Evolutionary conservation across 2,329 filamentous ascomycete genomes (phyloP), one percentile per base, ranked within the genome.

Genomic region (Huntiella bhutanensis): DNA sequence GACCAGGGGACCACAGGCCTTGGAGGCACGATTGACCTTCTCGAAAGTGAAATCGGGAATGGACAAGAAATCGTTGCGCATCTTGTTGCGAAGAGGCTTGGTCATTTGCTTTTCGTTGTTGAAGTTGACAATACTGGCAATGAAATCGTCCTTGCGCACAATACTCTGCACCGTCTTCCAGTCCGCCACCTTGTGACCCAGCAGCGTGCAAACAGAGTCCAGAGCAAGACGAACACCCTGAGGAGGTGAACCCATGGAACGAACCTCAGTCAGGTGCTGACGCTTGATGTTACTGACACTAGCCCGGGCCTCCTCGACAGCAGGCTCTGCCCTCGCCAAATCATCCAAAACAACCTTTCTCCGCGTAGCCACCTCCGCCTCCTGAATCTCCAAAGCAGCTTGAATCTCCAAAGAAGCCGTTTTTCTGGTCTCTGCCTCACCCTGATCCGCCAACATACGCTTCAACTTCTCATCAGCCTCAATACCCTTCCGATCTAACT

Each of bases 211-310:
- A 4, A 98, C 92, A n/a, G 91, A 84, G 59, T 96, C 88, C 49
- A 98, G 71, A 2, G 91, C 85, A 54, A 96, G 75, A 57, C 85
- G 80, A 54, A 98, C 92, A 68, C 86, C 85, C 54, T 77, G 71
- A 6, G 91, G 91, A 5, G 91, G 91, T 56, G 85, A 92, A 53
- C 79, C 77, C 91, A 98, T 96, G 53, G 88, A 94, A 58, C 91
- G 78, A 43, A 98, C 88, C 76, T 98, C 91, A 10, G 87, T 95
- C 53, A 98, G 71, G 62, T 98, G 91, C 60, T 94, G 86, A 58
- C 82, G 78, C 69, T 96, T 98, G 68, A 98, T 98, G 68, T 92
- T 95, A 67, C 83, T 91, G 62, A 98, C 92, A 64, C 87, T 95
- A 60, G 86, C 84, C 66, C 91, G 84, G 42, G 91, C 91, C 62